These are phyloP conservation scores for Penicillium aurantiogriseum DNA, from an alignment of 2,329 filamentous ascomycete genomes.

Conservation along the genomic window DNA sequence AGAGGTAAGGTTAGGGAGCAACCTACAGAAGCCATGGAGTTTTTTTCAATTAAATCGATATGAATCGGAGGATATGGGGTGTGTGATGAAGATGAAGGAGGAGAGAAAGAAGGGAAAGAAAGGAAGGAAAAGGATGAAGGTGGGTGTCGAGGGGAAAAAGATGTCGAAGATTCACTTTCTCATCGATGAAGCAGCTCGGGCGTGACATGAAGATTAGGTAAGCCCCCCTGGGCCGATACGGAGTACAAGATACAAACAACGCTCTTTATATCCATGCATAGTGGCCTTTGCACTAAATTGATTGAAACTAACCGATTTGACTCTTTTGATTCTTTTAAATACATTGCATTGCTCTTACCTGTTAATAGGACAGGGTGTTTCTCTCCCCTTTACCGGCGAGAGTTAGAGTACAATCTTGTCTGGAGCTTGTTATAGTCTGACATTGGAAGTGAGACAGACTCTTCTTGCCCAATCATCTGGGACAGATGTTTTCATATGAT, in stretches of 20 bases:
- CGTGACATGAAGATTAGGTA: slow-evolving; percentile 24
- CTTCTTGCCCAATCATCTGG: neutral
- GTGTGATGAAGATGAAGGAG: slow-evolving; percentile 4
- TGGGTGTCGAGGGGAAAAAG: slow-evolving; percentile 19
- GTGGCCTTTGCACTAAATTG: neutral
- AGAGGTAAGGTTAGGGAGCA: slow-evolving; percentile 13
- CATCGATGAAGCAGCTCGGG: slow-evolving; percentile 21
- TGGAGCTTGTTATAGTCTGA: neutral
- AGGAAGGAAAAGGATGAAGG: slow-evolving; percentile 3
- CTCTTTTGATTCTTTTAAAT: neutral
- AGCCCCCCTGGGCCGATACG: slow-evolving; percentile 16
- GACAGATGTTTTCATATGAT: neutral
- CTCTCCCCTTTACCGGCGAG: too few relatives aligned
- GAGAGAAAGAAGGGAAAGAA: slow-evolving; percentile 14
- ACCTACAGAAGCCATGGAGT: slow-evolving; percentile 51
- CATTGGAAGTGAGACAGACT: neutral
- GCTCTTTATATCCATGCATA: neutral
- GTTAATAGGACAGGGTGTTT: neutral
- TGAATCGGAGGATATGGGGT: neutral
- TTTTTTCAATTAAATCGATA: slow-evolving; percentile 4
- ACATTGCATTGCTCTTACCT: neutral
- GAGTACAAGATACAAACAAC: neutral
- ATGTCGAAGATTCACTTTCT: slow-evolving; percentile 22
- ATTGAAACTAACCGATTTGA: neutral
- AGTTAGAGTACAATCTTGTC: neutral